Base-by-base conservation (phyloP, 164 flowering plant genomes). In the Liriodendron chinense region DNA sequence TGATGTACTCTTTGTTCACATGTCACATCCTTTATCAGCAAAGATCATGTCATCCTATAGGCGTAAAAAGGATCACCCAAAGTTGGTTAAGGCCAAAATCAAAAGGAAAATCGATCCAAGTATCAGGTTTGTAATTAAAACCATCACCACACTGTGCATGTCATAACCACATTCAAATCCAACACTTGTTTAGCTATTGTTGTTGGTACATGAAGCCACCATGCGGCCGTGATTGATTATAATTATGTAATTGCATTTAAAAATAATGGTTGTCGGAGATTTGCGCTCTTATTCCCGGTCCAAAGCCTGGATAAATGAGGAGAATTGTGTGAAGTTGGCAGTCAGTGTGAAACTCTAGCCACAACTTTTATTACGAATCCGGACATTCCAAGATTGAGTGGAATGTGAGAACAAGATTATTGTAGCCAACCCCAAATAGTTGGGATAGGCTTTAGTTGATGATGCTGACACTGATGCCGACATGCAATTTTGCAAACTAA, bases 1-100 rank as follows among this genome's bases (percentile, higher is more conserved):
- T 72, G 87, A 86, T 74, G 23, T 76, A 3, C 83, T 87, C 14
- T 86, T 80, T 78, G 71, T 86, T 74, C 83, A 84, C 71, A 48
- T 57, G 20, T 79, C 82, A 47, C 78, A 87, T 79, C 85, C 88
- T 70, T 75, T 87, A 71, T 84, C 84, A 9, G 47, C 56, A 28
- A 75, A 76, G 65, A 75, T 82, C 22, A 22, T 81, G 47, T 78
- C 84, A 47, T 79, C 83, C 49, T 78, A 14, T 26, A 25, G 62
- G 73, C 79, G 76, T 43, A 78, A 77, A 28, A 79, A 73, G 43
- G 79, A 82, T 75, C 76, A 81, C 24, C 78, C 78, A n/a, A 77
- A 83, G 78, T 70, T 83, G 82, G 21, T 53, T 21, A 53, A 50
- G 24, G 78, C 81, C 72, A 78, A 80, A 74, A 69, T 81, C 28